phyloP scores from a whole-genome alignment of 768 basidiomycete genomes.

The Piloderma croceum region DNA sequence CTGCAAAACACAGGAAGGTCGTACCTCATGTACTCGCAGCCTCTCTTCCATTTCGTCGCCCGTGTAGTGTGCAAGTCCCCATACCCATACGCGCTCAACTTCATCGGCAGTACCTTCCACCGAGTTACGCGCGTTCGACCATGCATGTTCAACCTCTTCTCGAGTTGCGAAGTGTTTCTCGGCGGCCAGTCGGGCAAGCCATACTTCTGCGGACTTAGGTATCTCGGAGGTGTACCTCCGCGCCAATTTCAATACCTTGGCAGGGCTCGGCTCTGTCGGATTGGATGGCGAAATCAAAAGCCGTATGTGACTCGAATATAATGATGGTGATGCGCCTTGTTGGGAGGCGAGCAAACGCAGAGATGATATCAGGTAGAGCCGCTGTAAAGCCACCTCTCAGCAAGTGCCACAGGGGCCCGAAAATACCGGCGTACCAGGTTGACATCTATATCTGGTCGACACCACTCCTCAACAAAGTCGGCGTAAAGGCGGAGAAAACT shows the following conservation, averaged over 20 bases:
- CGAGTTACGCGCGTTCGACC: constrained; percentile 39
- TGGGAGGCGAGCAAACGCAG: constrained; percentile 33
- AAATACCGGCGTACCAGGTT: constrained; percentile 1
- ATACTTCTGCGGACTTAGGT: constrained; percentile 38
- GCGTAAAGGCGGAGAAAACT: constrained; percentile 35
- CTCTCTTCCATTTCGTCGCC: constrained; percentile 10
- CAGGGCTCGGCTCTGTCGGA: constrained; percentile 15
- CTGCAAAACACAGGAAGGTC: too few species aligned
- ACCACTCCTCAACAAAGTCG: constrained; percentile 46
- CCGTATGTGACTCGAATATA: constrained; percentile 11
- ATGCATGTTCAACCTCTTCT: constrained; percentile 28
- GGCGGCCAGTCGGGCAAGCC: constrained; percentile 46
- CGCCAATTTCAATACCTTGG: constrained; percentile 35
- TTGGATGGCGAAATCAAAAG: constrained; percentile 1
- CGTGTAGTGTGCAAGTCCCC: constrained; percentile 38
- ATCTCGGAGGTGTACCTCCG: constrained; percentile 40
- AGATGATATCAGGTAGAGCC: constrained; percentile 46
- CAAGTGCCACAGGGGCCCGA: constrained; percentile 5
- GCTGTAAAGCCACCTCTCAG: constrained; percentile 32
- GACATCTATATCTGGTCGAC: constrained; percentile 27
- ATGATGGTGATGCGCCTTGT: constrained; percentile 27
- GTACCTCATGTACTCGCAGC: too few species aligned
- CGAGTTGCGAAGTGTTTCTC: constrained; percentile 28
- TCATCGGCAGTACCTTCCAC: constrained; percentile 28
- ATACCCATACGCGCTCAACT: constrained; percentile 44